A percentile compares a stretch with the other conserved stretches of the same genome.
These are phyloP conservation scores for Rhodotorula graminis DNA, from an alignment of 768 basidiomycete species.

Conservation along the genomic window DNA sequence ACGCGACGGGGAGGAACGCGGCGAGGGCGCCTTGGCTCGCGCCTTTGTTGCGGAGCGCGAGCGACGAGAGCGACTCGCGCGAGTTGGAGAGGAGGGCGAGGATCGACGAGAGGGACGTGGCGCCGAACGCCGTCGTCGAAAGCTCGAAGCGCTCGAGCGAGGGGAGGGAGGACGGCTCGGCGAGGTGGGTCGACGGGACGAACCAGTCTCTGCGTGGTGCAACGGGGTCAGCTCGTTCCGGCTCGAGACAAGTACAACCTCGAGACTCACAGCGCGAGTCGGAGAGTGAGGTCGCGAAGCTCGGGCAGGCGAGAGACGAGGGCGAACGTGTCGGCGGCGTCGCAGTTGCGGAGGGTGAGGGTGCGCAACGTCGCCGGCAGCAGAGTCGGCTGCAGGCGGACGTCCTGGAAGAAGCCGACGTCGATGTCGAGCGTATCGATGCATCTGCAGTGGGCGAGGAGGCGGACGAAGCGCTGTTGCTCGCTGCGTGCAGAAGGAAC, in stretches of 20 bases:
- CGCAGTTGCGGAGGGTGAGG: slow-evolving; percentile 26
- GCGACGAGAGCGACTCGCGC: slow-evolving; percentile 13
- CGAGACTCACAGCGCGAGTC: slow-evolving; percentile 21
- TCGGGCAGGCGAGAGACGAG: slow-evolving; percentile 9
- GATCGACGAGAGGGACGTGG: slow-evolving; percentile 10
- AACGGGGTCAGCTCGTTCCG: not conserved
- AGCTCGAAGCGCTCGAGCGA: slow-evolving; percentile 29
- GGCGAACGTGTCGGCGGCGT: slow-evolving; percentile 20
- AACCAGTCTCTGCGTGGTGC: slow-evolving; percentile 19
- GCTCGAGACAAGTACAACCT: not conserved
- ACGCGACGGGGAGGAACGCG: slow-evolving; percentile 10
- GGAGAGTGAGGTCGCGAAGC: slow-evolving; percentile 20
- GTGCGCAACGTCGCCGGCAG: slow-evolving; percentile 10
- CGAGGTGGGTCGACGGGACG: not conserved
- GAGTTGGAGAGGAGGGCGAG: slow-evolving; percentile 19
- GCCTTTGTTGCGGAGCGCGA: slow-evolving; percentile 31
- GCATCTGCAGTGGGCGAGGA: not conserved
- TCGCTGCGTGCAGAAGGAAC: not conserved
- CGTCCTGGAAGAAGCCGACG: slow-evolving; percentile 22
- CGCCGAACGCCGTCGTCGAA: slow-evolving; percentile 29
- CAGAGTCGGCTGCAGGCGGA: not conserved
- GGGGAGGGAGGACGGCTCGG: not conserved
- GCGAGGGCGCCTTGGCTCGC: not conserved
- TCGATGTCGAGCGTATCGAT: slow-evolving; percentile 28
- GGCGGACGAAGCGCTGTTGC: slow-evolving; percentile 9